Percentiles rank a stretch among this genome's conserved stretches.
These are phyloP conservation scores for Trichoderma atrobrunneum DNA, from an alignment of 2,329 filamentous ascomycete species.

Conservation along the genomic window DNA sequence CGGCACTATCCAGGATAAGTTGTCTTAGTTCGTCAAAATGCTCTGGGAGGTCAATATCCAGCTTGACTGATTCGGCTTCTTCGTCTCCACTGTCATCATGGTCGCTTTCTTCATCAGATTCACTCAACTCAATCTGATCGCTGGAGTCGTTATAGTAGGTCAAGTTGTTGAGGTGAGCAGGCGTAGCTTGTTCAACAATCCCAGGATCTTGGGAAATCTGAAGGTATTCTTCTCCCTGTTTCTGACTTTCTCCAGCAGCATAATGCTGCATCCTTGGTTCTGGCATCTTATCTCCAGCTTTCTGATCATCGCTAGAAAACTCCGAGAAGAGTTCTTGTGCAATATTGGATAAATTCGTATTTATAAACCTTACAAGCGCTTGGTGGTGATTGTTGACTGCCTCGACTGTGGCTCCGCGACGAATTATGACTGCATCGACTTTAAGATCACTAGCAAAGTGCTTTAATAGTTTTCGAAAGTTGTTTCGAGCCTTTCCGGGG, in stretches of 20 bases:
- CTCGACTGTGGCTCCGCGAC: too few species aligned
- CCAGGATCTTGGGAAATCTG: neutral
- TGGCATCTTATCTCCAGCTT: neutral
- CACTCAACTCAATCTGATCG: neutral
- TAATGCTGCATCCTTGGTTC: neutral
- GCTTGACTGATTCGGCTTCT: neutral
- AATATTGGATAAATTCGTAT: neutral
- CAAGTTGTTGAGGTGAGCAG: too few species aligned
- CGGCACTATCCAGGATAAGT: neutral
- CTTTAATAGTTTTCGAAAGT: neutral
- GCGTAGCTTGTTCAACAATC: neutral
- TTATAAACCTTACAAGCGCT: neutral
- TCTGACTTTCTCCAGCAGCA: neutral
- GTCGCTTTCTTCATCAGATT: neutral
- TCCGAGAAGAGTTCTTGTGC: neutral
- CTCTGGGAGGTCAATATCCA: fast-evolving
- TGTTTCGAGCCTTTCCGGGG: neutral
- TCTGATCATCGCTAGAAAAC: neutral
- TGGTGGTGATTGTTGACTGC: neutral
- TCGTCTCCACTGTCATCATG: neutral
- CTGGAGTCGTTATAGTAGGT: neutral
- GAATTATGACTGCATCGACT: neutral
- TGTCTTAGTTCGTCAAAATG: neutral
- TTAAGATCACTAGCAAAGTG: neutral
- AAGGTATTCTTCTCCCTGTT: neutral